Evolutionary conservation across 257 asterid genomes (phyloP).

Genomic region (Nicotiana undulata): DNA sequence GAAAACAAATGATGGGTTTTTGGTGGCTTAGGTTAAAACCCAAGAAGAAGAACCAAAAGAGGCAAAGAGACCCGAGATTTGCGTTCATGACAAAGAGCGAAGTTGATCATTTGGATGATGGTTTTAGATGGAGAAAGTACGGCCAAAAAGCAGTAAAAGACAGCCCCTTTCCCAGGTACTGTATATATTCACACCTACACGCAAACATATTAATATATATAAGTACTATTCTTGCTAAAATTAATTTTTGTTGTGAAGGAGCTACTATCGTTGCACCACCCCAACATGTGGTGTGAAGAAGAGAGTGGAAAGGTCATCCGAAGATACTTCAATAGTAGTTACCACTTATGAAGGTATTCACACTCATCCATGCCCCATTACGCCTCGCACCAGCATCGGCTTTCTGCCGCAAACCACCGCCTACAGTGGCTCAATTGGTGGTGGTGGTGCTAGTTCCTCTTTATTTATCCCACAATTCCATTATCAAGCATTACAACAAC

Average conservation of each 20-base stretch:
- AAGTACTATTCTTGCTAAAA: too few species aligned
- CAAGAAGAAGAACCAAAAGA: conserved; percentile 64
- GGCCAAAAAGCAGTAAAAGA: conserved; percentile 93
- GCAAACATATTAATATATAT: too few species aligned
- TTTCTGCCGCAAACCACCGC: conserved; percentile 29
- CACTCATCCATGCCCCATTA: conserved; percentile 53
- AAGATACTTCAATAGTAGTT: conserved; percentile 71
- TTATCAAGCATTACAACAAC: conserved; percentile 6
- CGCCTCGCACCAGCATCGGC: conserved; percentile 46
- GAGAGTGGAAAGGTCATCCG: conserved; percentile 75
- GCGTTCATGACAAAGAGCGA: conserved; percentile 96
- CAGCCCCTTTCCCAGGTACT: conserved; percentile 91
- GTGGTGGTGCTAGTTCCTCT: conserved; percentile 12
- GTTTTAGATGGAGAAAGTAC: conserved; percentile 93
- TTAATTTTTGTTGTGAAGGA: conserved; percentile 30
- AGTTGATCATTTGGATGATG: conserved; percentile 88
- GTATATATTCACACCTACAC: not conserved
- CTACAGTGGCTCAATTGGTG: conserved; percentile 5
- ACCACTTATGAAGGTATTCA: conserved; percentile 92
- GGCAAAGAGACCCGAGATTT: conserved; percentile 73
- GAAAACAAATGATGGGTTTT: not conserved
- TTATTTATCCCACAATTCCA: conserved; percentile 11
- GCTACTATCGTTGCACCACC: conserved; percentile 90
- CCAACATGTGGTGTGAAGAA: conserved; percentile 86
- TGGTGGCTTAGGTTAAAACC: conserved; percentile 43